Evolutionary conservation across 2,329 filamentous ascomycete genomes (phyloP), one percentile per base, ranked within the genome.

Genomic region (Fusarium gaditjirri): DNA sequence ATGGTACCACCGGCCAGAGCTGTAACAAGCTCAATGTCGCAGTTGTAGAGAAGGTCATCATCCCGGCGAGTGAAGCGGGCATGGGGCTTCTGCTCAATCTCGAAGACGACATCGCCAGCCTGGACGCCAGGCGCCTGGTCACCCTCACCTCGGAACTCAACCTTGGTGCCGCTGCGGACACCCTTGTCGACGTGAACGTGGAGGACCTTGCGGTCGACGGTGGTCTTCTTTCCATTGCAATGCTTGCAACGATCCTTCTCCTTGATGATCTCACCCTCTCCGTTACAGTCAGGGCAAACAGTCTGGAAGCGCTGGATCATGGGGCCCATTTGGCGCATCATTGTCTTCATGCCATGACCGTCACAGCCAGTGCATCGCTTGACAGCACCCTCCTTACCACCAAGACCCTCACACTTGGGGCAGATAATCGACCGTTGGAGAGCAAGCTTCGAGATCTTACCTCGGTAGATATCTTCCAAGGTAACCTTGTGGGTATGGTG

Each of bases 231-330:
- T 81, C 95, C 96, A 78, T 89, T 90, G 86, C 96, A 99, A 81
- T 90, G 89, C 91, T 98, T 98, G 92, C 96, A 99, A 79, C 94
- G 93, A 83, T 99, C 96, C 87, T 97, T 97, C 76, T 98, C 95
- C 80, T 94, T 94, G 83, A 99, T 95, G 74, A 92, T 94, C 86
- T 99, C 96, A 68, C 96, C 95, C 84, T 99, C 96, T 72, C 97
- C 97, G 77, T 96, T 95, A 83, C 96, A 99, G 85, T 99, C 97
- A 33, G 95, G 93, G 89, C 96, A 99, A 78, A 98, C 95, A 35
- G 95, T 98, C 88, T 99, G 96, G 91, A 99, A 99, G 65, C 96
- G 94, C 86, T 99, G 97, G 77, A 99, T 98, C 96, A 99, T 99
- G 67, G 96, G 96, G 56, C 96, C 96, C 95, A 99, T 98, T 85